Base-by-base conservation (phyloP, 768 basidiomycete genomes). In the Phylloporus sp. region DNA sequence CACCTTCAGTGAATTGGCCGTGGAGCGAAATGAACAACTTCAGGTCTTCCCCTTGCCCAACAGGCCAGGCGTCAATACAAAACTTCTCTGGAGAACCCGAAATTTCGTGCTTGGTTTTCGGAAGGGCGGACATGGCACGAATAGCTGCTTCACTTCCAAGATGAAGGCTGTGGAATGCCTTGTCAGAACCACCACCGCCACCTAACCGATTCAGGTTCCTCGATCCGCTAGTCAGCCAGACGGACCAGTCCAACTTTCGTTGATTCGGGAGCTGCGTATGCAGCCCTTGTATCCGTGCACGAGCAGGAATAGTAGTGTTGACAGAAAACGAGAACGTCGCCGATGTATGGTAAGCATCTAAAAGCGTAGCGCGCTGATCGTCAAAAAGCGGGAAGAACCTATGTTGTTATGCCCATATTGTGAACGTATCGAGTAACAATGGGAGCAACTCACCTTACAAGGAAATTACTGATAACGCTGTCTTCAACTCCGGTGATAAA, bases 291-390 rank as follows among this genome's bases (percentile, higher is more conserved):
- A 88, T 75, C 42, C 88, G 80, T 0, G 91, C 88, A 15, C 94
- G 86, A 7, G 77, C 67, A 5, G 91, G 91, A 54, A 95, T 88
- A 6, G 80, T 66, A 2, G 94, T 95, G 66, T 94, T 95, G 60
- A 82, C 81, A 18, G 86, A 88, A 66, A 86, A 88, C 1, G 94
- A 97, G 66, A 97, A 94, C 8, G 93, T 95, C n/a, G 95, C 89
- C 11, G 80, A 72, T 1, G 88, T 82, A 53, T 89, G 81, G 66
- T 98, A 99, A 18, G 79, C 91, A 41, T 85, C 76, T 15, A 80
- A 62, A 6, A 97, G 77, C 0, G 75, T 70, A 0, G 77, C 70
- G 16, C 95, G 84, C 56, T 89, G 81, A 18, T 72, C 77, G 67
- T 99, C 97, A 67, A 90, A 95, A 2, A 82, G 67, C 9, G 85